phyloP scores from a whole-genome alignment of 192 early-diverging fungal species.

The Backusella parvicylindrica region DNA sequence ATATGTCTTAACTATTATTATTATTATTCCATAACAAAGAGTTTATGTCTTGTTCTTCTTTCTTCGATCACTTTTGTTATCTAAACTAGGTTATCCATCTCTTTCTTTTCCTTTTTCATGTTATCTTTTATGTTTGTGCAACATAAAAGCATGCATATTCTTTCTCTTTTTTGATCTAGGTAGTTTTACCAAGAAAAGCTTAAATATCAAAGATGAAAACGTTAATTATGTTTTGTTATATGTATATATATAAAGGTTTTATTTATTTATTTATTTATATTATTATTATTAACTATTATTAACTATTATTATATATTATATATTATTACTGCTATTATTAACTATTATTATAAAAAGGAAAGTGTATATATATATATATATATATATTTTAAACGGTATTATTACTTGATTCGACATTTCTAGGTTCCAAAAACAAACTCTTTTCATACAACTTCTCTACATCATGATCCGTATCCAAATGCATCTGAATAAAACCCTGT shows the following conservation, averaged over 20 bases:
- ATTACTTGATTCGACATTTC: background rate
- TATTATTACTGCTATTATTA: no score
- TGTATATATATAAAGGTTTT: no score
- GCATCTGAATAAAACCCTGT: conserved; percentile 68
- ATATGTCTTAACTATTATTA: background rate
- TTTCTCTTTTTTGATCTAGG: background rate
- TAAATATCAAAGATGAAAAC: background rate
- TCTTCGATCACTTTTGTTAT: background rate
- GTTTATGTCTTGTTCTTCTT: background rate
- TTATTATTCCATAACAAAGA: background rate
- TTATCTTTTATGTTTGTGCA: background rate
- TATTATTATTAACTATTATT: no score
- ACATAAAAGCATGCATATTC: background rate
- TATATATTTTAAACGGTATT: background rate
- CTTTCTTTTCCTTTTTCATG: background rate
- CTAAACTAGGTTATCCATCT: background rate
- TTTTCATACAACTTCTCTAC: conserved; percentile 73
- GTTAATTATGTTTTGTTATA: no score
- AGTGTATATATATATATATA: no score
- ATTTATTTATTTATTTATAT: no score
- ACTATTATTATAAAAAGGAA: no score
- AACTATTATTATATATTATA: no score
- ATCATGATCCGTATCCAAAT: conserved; percentile 64
- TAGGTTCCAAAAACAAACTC: conserved; percentile 78
- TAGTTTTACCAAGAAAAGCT: background rate